phyloP scores from a whole-genome alignment of 75 land plant species.

The Sequoia sempervirens region DNA sequence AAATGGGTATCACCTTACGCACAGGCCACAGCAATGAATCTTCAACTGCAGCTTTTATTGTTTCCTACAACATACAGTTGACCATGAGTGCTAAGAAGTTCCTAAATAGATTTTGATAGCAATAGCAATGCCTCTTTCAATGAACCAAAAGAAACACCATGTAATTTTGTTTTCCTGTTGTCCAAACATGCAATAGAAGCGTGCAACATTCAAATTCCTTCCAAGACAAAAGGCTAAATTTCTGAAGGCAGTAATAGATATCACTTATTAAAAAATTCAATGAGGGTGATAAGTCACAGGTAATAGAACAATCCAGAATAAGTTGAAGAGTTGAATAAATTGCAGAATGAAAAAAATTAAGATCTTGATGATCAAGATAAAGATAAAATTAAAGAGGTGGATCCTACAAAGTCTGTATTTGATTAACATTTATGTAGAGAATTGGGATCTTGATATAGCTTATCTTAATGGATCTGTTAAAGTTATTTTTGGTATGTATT shows the following conservation, averaged over 20 bases:
- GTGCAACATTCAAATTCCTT: neutral
- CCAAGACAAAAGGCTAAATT: neutral
- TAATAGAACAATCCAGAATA: neutral
- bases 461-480: neutral
- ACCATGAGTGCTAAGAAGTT: neutral
- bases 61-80: slow-evolving; percentile 37
- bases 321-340: neutral
- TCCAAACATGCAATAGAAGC: neutral
- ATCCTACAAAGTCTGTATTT: neutral
- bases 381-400: neutral
- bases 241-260: neutral
- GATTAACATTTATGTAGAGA: neutral
- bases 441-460: neutral
- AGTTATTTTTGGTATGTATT: neutral
- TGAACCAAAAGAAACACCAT: neutral
- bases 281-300: neutral
- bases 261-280: neutral
- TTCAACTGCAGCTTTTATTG: slow-evolving; percentile 73
- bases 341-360: too few relatives aligned
- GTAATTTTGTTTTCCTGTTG: neutral
- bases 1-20: slow-evolving; percentile 66
- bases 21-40: slow-evolving; percentile 97
- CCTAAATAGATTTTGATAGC: neutral
- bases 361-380: neutral
- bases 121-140: slow-evolving; percentile 8